Base-by-base conservation (phyloP, 306 rosid species). In the Alnus glutinosa region DNA sequence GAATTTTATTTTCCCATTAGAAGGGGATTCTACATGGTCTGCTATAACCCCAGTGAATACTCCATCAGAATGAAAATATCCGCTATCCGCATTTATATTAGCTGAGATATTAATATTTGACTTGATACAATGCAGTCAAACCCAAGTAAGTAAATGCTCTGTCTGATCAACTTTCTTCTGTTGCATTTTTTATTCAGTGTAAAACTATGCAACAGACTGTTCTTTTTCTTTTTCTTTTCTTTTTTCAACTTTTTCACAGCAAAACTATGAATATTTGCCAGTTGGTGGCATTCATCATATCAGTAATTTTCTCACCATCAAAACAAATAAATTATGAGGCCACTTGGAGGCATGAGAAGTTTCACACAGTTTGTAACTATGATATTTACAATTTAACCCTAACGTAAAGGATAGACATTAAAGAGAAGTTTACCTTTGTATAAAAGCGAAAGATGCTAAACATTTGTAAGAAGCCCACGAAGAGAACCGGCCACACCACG, bases 401-500 rank as follows among this genome's bases (percentile, higher is more conserved):
- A 48, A 55, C 64, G 36, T 48, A 55, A 32, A 68, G 52, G 13
- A 73, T 51, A 61, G 3, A 30, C 7, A 2, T 2, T 71, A 50
- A 52, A 66, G 69, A 74, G 49, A 76, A 63, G 78, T 18, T 74
- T 71, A 82, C 89, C 87, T 86, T 85, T 83, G 52, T 10, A 49
- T 9, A 49, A 5, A 49, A 7, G 51, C 9, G 12, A 49, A 9
- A 49, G 52, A 49, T 49, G 72, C 44, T 68, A 77, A 36, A 9
- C 80, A 58, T 70, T 83, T 81, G 79, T 75, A 82, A 90, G 90
- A 72, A 92, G 87, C 70, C 85, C 79, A 32, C 67, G 88, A 79
- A 92, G 70, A 54, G 91, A 90, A 81, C 94, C 97, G 54, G 80
- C 85, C 3, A 77, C 76, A 52, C 94, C 94, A 36, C 92, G 92